Conservation (phyloP, 2,329 filamentous ascomycete species). For the Diaporthe velutina region DNA sequence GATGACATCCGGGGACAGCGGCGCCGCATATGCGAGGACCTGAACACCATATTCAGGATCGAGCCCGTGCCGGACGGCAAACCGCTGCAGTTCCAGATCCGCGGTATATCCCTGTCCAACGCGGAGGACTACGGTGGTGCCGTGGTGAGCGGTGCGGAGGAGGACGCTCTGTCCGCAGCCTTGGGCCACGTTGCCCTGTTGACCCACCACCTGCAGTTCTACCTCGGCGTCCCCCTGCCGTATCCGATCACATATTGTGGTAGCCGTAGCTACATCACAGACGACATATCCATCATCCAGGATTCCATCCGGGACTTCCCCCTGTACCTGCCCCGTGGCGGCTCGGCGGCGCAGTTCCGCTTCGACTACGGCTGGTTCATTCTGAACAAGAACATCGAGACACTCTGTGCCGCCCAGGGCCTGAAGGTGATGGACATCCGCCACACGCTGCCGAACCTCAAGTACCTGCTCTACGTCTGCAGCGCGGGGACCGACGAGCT, state of each 20-base stretch:
- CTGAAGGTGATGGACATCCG: constrained; percentile 89
- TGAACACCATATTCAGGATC: constrained; percentile 85
- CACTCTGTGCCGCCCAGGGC: constrained; percentile 73
- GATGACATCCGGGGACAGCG: constrained; percentile 86
- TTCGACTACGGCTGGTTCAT: constrained; percentile 98
- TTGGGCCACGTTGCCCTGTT: constrained; percentile 85
- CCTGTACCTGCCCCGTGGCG: constrained; percentile 74
- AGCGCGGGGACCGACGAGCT: constrained; percentile 80
- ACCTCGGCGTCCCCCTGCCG: constrained; percentile 82
- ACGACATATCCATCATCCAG: constrained; percentile 74
- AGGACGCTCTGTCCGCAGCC: constrained; percentile 83
- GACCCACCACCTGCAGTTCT: constrained; percentile 82
- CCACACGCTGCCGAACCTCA: constrained; percentile 92
- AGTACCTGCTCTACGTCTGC: constrained; percentile 91
- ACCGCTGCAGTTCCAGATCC: constrained; percentile 86
- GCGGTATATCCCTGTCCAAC: constrained; percentile 83
- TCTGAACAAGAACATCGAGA: constrained; percentile 95
- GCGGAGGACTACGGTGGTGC: constrained; percentile 73
- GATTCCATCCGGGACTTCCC: constrained; percentile 81
- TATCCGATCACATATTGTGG: constrained; percentile 82
- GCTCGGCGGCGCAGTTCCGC: constrained; percentile 81
- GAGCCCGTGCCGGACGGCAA: constrained; percentile 68
- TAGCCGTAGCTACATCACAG: constrained; percentile 81
- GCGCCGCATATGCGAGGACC: constrained; percentile 87
- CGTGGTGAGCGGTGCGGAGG: constrained; percentile 61